These are phyloP conservation scores for Alternaria viburni DNA, from an alignment of 2,329 filamentous ascomycete species.

Conservation along the genomic window DNA sequence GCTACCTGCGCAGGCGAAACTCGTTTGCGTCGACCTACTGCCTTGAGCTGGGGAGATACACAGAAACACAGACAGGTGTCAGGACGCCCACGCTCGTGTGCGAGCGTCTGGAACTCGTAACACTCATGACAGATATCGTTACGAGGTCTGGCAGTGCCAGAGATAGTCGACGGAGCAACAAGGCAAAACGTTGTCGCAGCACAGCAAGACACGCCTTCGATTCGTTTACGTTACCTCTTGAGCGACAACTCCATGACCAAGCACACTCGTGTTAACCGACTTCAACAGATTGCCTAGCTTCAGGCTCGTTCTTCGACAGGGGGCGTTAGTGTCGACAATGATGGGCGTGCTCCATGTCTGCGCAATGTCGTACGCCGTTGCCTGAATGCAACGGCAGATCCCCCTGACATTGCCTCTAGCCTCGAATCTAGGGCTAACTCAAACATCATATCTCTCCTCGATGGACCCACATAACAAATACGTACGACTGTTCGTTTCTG, in stretches of 20 bases:
- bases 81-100: neutral
- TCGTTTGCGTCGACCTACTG: neutral
- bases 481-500: neutral
- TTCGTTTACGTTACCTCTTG: neutral
- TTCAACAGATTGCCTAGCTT: neutral
- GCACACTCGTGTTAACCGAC: neutral
- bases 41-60: neutral
- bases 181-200: neutral
- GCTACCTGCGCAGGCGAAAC: neutral
- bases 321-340: neutral
- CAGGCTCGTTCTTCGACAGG: neutral
- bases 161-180: neutral
- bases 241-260: neutral
- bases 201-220: neutral
- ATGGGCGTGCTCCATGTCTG: neutral
- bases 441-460: neutral
- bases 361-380: neutral
- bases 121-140: neutral
- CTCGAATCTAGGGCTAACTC: neutral
- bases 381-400: neutral
- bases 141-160: neutral
- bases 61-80: neutral
- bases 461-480: neutral
- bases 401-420: neutral
- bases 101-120: neutral